Conservation (phyloP, 2,329 filamentous ascomycete species). For the Fusarium graminum region DNA sequence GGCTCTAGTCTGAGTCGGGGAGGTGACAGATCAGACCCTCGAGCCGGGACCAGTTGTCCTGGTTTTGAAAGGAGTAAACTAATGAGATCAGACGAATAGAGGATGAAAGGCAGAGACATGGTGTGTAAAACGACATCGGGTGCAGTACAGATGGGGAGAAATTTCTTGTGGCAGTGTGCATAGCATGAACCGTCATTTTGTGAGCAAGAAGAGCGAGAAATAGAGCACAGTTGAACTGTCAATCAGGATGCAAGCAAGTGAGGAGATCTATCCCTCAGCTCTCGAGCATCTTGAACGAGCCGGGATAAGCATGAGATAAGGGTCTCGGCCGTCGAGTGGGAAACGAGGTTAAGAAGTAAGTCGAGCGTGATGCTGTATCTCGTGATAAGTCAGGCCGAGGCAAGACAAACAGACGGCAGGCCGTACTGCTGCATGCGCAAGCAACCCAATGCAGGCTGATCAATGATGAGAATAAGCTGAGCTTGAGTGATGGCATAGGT, state of each 20-base stretch:
- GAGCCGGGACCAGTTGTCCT: constrained; percentile 14
- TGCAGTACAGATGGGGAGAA: constrained; percentile 23
- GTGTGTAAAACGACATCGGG: constrained; percentile 49
- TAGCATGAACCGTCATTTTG: constrained; percentile 21
- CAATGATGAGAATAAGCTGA: constrained; percentile 9
- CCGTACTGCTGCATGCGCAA: constrained; percentile 11
- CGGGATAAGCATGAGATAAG: constrained; percentile 15
- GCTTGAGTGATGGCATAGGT: neutral
- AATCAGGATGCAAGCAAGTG: neutral
- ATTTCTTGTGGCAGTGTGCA: constrained; percentile 32
- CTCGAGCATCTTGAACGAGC: constrained; percentile 3
- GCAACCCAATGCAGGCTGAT: constrained; percentile 10
- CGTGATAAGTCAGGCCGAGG: constrained; percentile 5
- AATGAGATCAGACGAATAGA: constrained; percentile 39
- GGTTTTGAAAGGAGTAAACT: constrained; percentile 17
- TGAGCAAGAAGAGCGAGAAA: neutral
- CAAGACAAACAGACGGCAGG: constrained; percentile 3
- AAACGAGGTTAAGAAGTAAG: constrained; percentile 31
- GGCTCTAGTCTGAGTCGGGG: constrained; percentile 28
- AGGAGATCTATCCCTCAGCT: neutral
- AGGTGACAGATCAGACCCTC: constrained; percentile 32
- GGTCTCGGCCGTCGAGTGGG: constrained; percentile 11
- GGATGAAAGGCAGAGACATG: constrained; percentile 44
- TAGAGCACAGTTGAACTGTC: neutral
- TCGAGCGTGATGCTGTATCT: constrained; percentile 22